Conservation (phyloP, 768 basidiomycete species). For the Phanerodontia chrysosporium region DNA sequence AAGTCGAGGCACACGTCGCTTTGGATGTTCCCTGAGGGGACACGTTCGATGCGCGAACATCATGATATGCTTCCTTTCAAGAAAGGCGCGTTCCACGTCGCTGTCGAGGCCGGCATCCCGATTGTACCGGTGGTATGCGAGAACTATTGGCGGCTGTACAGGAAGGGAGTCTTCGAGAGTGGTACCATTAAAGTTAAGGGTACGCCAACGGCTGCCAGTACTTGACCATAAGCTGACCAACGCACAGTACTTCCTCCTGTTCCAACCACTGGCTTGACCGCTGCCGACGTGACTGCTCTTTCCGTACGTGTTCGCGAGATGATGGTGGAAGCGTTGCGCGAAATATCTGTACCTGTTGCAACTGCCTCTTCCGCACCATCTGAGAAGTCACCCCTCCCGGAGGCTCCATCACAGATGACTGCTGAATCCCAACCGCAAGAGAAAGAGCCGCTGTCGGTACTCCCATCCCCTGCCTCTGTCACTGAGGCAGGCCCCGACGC, state of each 20-base stretch:
- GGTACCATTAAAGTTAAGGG: constrained; percentile 83
- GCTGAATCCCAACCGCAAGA: background rate
- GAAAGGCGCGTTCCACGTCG: constrained; percentile 97
- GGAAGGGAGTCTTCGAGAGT: constrained; percentile 65
- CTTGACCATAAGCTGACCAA: background rate
- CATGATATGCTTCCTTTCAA: constrained; percentile 84
- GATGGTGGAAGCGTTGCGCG: constrained; percentile 76
- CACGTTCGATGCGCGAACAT: constrained; percentile 64
- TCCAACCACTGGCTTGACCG: constrained; percentile 64
- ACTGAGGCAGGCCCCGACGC: constrained; percentile 5
- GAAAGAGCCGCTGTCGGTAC: background rate
- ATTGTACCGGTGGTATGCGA: constrained; percentile 90
- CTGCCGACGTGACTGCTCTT: constrained; percentile 67
- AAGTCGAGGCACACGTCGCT: constrained; percentile 65
- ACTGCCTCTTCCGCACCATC: constrained; percentile 22
- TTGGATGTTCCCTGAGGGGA: constrained; percentile 97
- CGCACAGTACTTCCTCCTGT: constrained; percentile 85
- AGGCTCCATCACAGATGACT: background rate
- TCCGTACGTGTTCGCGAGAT: constrained; percentile 61
- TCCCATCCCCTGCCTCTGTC: background rate
- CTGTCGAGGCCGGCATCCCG: constrained; percentile 85
- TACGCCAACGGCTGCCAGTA: constrained; percentile 30
- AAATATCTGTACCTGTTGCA: constrained; percentile 62
- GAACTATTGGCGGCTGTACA: constrained; percentile 90
- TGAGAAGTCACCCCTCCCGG: background rate